Base-by-base conservation (phyloP, 345 rosid species). In the Ceriops zippeliana region DNA sequence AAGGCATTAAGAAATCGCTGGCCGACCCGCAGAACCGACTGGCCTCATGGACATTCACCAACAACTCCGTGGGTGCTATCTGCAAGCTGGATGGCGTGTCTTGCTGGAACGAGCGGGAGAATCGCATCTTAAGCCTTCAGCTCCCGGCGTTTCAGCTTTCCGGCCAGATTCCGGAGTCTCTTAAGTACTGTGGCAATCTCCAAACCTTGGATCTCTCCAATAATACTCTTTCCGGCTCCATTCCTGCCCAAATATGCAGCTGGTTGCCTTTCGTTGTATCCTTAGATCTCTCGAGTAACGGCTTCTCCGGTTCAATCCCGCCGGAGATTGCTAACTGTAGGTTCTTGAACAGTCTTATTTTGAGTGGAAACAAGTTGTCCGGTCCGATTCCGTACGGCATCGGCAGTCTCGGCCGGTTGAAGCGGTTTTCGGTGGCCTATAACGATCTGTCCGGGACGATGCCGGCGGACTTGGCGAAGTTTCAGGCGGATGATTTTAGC, bases 61-160 rank as follows among this genome's bases (percentile, higher is more conserved):
- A 83, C 79, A 47, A 84, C 0, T 70, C 90, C 10, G 71, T 72
- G 42, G 91, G 80, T 17, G 80, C 82, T 49, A 63, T 93, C 26
- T 93, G 98, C 83, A 83, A 62, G 26, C 86, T 90, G 73, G 83
- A 73, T 2, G 97, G 98, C 7, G 96, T 93, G 47, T 47, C 96
- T 24, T 93, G 97, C 67, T 93, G 98, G 98, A 93, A 93, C 73
- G 89, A 83, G 52, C 83, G 70, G 5, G 96, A 91, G 70, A 87
- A 88, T 62, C 83, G 97, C 54, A 75, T 93, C 15, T 65, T 86
- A 61, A 65, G 60, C 62, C 78, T 93, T 9, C 81, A 89, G 72
- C 84, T 93, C 10, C 61, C 80, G 3, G 89, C 71, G 10, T 85
- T 89, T 89, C 66, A 69, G 20, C 82, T 93, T 34, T 73, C 89